Base-by-base conservation (phyloP, 768 basidiomycete genomes). In the Agrocybe chaxingu region DNA sequence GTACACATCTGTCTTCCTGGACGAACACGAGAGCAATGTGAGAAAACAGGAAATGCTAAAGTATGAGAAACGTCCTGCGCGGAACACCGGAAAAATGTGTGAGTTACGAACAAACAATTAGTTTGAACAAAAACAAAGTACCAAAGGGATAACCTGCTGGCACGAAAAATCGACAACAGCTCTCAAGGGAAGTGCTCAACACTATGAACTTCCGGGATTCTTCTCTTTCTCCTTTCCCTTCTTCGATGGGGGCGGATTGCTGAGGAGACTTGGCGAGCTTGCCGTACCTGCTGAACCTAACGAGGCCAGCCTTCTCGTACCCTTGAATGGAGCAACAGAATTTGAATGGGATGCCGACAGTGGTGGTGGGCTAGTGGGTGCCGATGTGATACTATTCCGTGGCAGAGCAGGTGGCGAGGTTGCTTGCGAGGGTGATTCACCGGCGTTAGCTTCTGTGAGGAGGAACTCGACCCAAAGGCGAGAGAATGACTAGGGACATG, bases 381-480 rank as follows among this genome's bases (percentile, higher is more conserved):
- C 60, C 4, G 71, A 75, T 7, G 58, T 61, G 40, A 66, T 61
- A 46, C 60, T 54, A 31, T 53, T 64, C 12, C 61, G 59, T n/a
- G 64, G 60, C 8, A 64, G 54, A 7, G 64, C 53, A 30, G 63
- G 53, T 7, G 60, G 24, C 24, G 24, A 24, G 37, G 40, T n/a
- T 11, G 47, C 47, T 53, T 57, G 47, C 24, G 63, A 52, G 7
- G 64, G 58, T 2, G 68, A 59, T 43, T 73, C 69, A 11, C 77
- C 77, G 5, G 74, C 57, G 1, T 79, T 75, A 0, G 94, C 87
- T 72, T 99, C 96, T 18, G 93, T 96, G 55, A 99, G 84, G 3
- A 99, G 79, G 65, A 96, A 99, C 67, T 99, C 97, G 42, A 99
- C 96, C 87, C 94, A 99, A 8, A 98, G 80, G 42, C 94, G 89